Evolutionary conservation across 2,329 filamentous ascomycete genomes (phyloP), one percentile per base, ranked within the genome.

Genomic region (Davidsoniella neocaledoniae): DNA sequence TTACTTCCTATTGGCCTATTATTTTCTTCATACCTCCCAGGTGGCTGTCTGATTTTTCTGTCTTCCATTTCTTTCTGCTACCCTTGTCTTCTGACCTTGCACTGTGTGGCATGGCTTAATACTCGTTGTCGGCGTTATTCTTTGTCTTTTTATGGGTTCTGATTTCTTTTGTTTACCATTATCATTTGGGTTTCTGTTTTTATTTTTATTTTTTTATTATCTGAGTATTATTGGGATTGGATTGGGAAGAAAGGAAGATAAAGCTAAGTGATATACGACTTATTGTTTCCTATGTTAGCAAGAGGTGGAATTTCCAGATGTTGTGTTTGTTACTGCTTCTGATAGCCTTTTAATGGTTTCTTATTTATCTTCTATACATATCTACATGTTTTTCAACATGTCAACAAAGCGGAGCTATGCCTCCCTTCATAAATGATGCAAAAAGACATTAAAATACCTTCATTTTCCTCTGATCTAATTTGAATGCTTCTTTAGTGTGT

Each of bases 211-310:
- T 46, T 23, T 25, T 46, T 37, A 16, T 33, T 48, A 10, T 47
- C 5, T 14, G 9, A 41, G 5, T 37, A 47, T 36, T 52, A 33
- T 19, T 23, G 21, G 6, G 40, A 45, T 26, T 48, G 23, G 39
- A 26, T n/a, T 36, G 17, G 29, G 38, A 25, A 48, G 46, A 40
- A 23, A n/a, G 23, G 37, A 40, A 25, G 25, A 38, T 39, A 39
- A 53, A 47, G 37, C 48, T 47, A 53, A 50, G 43, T 37, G 25
- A 52, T 47, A 47, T 50, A 53, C 40, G 51, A 53, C 50, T 53
- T 44, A 53, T 53, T 53, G 51, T 53, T 47, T 50, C 21, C 43
- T 43, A 50, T 53, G 48, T 39, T 29, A 50, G 48, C 50, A 19
- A 43, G 51, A 47, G 46, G 46, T 36, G 41, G 44, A 45, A 36